phyloP scores from a whole-genome alignment of 108 stramenopile species.

The Cylindrotheca fusiformis region DNA sequence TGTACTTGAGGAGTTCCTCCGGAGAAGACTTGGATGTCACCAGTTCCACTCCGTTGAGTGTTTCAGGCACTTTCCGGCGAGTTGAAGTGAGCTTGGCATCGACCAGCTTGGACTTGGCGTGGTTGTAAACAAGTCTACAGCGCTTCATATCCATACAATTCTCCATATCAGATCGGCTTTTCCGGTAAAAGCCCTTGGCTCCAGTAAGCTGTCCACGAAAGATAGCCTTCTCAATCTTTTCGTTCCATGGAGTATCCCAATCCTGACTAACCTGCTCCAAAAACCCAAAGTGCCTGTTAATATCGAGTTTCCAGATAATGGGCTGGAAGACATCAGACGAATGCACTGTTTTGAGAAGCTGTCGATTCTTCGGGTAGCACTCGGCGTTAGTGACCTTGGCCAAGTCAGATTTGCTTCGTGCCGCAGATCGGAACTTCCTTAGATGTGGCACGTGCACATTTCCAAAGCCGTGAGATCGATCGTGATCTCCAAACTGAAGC shows the following conservation, averaged over 20 bases:
- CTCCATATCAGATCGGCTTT: too few relatives aligned
- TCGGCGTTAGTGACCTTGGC: slow-evolving; percentile 18
- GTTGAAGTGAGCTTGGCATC: too few relatives aligned
- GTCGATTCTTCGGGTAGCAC: slow-evolving; percentile 16
- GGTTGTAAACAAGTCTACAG: slow-evolving; percentile 66
- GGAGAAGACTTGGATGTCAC: too few relatives aligned
- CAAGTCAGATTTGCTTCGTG: slow-evolving; percentile 6
- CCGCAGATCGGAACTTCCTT: slow-evolving; percentile 55
- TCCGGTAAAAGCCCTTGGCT: too few relatives aligned
- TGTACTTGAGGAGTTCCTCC: too few relatives aligned
- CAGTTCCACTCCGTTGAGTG: too few relatives aligned
- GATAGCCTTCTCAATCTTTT: slow-evolving; percentile 55
- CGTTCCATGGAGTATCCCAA: too few relatives aligned
- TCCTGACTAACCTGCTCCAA: too few relatives aligned
- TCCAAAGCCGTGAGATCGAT: slow-evolving; percentile 36
- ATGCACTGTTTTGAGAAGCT: slow-evolving; percentile 24
- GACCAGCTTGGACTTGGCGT: too few relatives aligned
- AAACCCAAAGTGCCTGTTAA: slow-evolving; percentile 41
- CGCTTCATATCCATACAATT: slow-evolving; percentile 45
- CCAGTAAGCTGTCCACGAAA: slow-evolving; percentile 74
- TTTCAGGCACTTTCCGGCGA: too few relatives aligned
- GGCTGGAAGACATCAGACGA: slow-evolving; percentile 33
- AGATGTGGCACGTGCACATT: slow-evolving; percentile 41
- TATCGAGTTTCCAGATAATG: slow-evolving; percentile 56
- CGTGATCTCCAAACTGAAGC: slow-evolving; percentile 52